Evolutionary conservation across 495 filamentous ascomycete species (phyloP), one percentile per base, ranked within the genome.

Genomic region (Aspergillus coremiiformis): DNA sequence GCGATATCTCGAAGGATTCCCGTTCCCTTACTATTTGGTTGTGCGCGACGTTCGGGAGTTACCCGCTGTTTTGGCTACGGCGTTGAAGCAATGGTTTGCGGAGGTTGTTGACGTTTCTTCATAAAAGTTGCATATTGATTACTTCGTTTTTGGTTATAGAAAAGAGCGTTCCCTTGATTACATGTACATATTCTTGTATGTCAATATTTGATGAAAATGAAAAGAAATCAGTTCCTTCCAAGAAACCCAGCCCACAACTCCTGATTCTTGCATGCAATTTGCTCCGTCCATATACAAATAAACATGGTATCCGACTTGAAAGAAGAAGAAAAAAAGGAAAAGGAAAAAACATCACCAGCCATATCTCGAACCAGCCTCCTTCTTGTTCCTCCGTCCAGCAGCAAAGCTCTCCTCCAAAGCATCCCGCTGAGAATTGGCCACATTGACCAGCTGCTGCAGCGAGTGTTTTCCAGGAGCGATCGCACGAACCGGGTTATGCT

Each of bases 1-100:
- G 70, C 81, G 84, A 51, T 99, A 99, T 66, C 76, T 99, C 42
- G 94, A 99, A 65, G 82, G 81, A 17, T 99, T 99, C 68, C 93
- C 94, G 10, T 99, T 99, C 66, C 80, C 82, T 61, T 97, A 96
- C 70, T 99, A 96, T 62, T 68, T 97, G 39, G 87, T 99, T 61
- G 92, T 97, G 49, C 83, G 89, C 50, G 84, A 97, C 73, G 84
- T 97, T 39, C 83, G 82, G 58, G 90, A 96, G 68, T 74, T 99
- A 55, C 94, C 94, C 20, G 83, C 84, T 19, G 88, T 96, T 47
- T 67, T 97, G 70, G 89, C 90, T 19, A 85, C 82, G 54, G 80
- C 95, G 53, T 76, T 99, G 71, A 87, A 91, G 67, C 91, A 91
- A 58, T 97, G 94, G 93, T 94, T 99, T 79, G 82, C 83, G 2